Base-by-base conservation (phyloP, 1,284 basidiomycete species). In the Pisolithus thermaeus region DNA sequence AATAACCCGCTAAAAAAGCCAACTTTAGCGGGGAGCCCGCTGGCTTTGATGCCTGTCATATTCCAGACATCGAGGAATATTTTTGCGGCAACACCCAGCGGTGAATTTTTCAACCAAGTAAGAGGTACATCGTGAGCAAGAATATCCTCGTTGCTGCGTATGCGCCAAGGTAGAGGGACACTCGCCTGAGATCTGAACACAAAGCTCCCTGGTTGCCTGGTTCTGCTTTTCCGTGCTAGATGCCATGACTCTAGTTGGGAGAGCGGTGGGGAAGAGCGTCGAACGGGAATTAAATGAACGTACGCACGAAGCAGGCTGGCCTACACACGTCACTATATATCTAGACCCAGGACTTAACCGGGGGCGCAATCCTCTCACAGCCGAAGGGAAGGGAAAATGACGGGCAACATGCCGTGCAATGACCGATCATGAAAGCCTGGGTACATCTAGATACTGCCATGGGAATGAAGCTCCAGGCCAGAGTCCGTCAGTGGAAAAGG, bases 21-120 rank as follows among this genome's bases (percentile, higher is more conserved):
- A 18, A 65, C 51, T 60, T 65, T 68, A n/a, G 65, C 56, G 25
- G 63, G 63, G 12, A 65, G 57, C 41, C 66, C 66, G 36, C 64
- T 69, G 20, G 63, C 63, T 49, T 63, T 69, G 56, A 65, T 65
- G 53, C 58, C 63, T 65, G 42, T 40, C 27, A 35, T 20, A 8
- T 37, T 22, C 3, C n/a, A 20, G 4, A 39, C 38, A 22, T 18
- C n/a, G n/a, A 18, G n/a, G 38, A 39, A 39, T 7, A 9, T 20
- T 7, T 5, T 39, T 16, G 41, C 41, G 14, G 22, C 39, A 23
- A 20, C 39, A 40, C 7, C 32, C 32, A 14, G 32, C 11, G 32
- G 12, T 35, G 32, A 35, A 35, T 35, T 35, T 4, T 35, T 35
- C 12, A 35, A 35, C 32, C 11, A 14, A 9, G 38, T 12, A 16